phyloP scores from a whole-genome alignment of 2,329 filamentous ascomycete species.

The Claviceps spartinae region DNA sequence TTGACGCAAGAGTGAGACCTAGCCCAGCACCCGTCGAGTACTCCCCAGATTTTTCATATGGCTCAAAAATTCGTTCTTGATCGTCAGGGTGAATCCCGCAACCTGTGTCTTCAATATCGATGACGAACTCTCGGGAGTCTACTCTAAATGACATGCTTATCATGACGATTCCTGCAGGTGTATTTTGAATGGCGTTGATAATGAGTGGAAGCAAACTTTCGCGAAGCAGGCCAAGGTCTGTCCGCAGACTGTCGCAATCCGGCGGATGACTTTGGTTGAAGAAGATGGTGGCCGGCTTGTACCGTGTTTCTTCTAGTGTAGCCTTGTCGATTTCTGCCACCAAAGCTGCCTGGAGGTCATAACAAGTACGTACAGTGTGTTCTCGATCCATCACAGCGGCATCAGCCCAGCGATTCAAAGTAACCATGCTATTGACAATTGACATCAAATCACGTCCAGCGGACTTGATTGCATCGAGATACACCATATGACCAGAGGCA shows the following conservation, averaged over 20 bases:
- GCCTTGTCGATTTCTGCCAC: neutral
- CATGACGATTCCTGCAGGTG: slow-evolving; percentile 6
- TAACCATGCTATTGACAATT: slow-evolving; percentile 31
- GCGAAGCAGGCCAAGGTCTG: slow-evolving; percentile 25
- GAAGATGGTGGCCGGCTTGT: neutral
- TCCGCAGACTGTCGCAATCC: slow-evolving; percentile 17
- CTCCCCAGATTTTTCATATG: slow-evolving; percentile 27
- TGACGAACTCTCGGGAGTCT: neutral
- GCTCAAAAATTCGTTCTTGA: slow-evolving; percentile 25
- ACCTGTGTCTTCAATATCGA: neutral
- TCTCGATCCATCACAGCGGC: slow-evolving; percentile 17
- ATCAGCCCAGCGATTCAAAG: slow-evolving; percentile 24
- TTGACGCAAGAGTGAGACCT: slow-evolving; percentile 26
- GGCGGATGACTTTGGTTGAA: neutral
- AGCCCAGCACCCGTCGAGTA: slow-evolving; percentile 21
- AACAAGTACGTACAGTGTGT: slow-evolving; percentile 10
- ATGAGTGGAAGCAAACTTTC: slow-evolving; percentile 28
- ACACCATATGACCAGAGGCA: neutral
- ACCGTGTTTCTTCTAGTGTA: neutral
- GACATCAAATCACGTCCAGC: slow-evolving; percentile 19
- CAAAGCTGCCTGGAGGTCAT: neutral
- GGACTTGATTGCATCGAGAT: slow-evolving; percentile 13
- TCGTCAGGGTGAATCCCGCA: neutral
- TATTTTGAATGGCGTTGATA: slow-evolving; percentile 28
- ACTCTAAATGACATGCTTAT: neutral